Percentiles rank a stretch among this genome's conserved stretches.
These are phyloP conservation scores for Candida tibetensis DNA, from an alignment of 805 yeast genomes.

Conservation along the genomic window DNA sequence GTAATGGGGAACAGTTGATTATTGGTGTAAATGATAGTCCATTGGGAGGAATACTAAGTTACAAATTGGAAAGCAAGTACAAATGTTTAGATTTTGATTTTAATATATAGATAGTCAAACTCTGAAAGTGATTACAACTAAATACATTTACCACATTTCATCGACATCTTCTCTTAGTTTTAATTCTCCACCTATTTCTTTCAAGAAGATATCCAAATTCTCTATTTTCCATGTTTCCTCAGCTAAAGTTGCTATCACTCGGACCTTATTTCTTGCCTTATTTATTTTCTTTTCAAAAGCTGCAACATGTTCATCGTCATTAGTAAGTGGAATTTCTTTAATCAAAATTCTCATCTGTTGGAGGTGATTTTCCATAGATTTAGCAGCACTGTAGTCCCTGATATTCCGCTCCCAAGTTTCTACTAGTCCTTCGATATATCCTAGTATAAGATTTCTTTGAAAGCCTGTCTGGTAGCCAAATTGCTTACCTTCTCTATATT, in stretches of 20 bases:
- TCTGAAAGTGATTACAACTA: no score
- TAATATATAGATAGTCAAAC: not conserved
- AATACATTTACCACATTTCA: conserved; percentile 45
- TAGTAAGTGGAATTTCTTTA: conserved; percentile 21
- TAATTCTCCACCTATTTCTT: conserved; percentile 37
- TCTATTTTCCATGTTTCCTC: conserved; percentile 31
- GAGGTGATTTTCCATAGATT: conserved; percentile 21
- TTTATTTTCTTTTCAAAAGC: conserved; percentile 49
- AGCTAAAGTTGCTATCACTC: conserved; percentile 43
- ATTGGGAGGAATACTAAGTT: conserved; percentile 57
- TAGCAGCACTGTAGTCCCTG: conserved; percentile 13
- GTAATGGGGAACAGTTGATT: conserved; percentile 46
- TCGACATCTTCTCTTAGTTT: conserved; percentile 36
- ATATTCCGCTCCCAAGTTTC: conserved; percentile 30
- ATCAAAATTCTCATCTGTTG: conserved; percentile 27
- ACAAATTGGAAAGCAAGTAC: conserved; percentile 33
- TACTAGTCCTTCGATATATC: conserved; percentile 58
- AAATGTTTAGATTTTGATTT: conserved; percentile 43
- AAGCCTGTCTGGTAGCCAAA: conserved; percentile 79
- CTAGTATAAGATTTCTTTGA: conserved; percentile 66
- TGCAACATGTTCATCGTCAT: conserved; percentile 56
- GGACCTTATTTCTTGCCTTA: conserved; percentile 59
- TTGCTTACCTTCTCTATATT: conserved; percentile 74
- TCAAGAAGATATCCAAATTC: conserved; percentile 29
- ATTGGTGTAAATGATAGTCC: conserved; percentile 55